Evolutionary conservation across 1,284 basidiomycete genomes (phyloP).

Genomic region (Trametes versicolor): DNA sequence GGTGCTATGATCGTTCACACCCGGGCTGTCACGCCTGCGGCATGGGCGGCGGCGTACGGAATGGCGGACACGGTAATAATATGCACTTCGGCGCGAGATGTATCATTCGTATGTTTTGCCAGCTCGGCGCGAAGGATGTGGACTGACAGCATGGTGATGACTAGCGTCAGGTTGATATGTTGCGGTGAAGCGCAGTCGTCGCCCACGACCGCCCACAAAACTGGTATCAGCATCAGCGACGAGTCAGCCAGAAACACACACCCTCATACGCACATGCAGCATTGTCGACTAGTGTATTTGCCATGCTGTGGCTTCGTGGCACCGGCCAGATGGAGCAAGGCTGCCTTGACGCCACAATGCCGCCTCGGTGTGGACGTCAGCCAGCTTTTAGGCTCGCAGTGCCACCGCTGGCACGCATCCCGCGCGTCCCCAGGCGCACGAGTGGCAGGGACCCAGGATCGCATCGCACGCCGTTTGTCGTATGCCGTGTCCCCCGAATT

Average conservation of each 20-base stretch:
- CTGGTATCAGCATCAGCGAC: background rate
- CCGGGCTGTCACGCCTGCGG: background rate
- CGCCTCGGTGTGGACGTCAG: background rate
- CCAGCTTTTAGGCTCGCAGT: background rate
- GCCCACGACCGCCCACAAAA: background rate
- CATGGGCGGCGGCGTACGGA: background rate
- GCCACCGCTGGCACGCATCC: background rate
- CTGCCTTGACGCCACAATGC: slow-evolving; percentile 2
- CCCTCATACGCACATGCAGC: too few relatives aligned
- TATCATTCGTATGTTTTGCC: background rate
- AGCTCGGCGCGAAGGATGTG: background rate
- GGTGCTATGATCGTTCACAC: background rate
- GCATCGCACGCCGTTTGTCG: background rate
- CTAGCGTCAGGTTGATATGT: background rate
- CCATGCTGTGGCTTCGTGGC: background rate
- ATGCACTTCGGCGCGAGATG: background rate
- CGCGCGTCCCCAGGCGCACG: background rate
- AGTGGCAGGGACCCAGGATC: background rate
- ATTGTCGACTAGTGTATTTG: too few relatives aligned
- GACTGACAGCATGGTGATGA: background rate
- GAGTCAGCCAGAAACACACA: background rate
- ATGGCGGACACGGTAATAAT: too few relatives aligned
- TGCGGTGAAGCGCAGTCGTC: background rate
- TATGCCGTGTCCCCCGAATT: too few relatives aligned
- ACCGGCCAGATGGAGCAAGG: background rate